phyloP scores from a whole-genome alignment of 2,329 filamentous ascomycete species.

The Colletotrichum theobromicola region DNA sequence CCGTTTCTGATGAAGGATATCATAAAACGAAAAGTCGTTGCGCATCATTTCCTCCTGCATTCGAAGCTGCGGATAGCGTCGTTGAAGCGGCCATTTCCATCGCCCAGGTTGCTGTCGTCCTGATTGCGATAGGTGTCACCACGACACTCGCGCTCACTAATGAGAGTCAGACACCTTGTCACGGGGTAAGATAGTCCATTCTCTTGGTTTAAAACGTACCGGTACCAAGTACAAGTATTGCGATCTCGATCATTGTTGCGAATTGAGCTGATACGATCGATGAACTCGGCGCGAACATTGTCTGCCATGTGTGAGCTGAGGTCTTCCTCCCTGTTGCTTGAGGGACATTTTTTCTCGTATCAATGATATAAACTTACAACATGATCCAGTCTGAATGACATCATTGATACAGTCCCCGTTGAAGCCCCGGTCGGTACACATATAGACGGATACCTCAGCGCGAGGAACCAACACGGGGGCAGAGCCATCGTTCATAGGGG shows the following conservation, averaged over 20 bases:
- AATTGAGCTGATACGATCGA: not conserved
- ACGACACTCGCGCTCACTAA: not conserved
- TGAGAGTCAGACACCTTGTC: not conserved
- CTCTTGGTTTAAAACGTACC: not conserved
- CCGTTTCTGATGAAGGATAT: not conserved
- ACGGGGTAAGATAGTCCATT: not conserved
- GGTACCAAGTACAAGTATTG: not conserved
- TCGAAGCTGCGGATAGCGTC: constrained; percentile 1
- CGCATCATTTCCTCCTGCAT: not conserved
- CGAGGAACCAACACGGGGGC: not conserved
- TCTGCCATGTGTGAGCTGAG: not conserved
- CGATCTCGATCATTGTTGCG: not conserved
- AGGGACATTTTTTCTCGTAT: not conserved
- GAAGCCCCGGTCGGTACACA: not conserved
- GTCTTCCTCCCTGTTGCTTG: not conserved
- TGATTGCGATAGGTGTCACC: not conserved
- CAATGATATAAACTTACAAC: not conserved
- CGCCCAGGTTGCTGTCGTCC: not conserved
- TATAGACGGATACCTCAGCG: not conserved
- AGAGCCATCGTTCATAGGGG: not conserved
- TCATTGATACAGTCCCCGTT: not conserved
- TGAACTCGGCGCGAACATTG: not conserved
- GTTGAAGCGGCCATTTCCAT: constrained; percentile 1
- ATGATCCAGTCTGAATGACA: not conserved
- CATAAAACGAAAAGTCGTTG: too few species aligned